Conservation (phyloP, 768 basidiomycete genomes). For the Boletus coccyginus region DNA sequence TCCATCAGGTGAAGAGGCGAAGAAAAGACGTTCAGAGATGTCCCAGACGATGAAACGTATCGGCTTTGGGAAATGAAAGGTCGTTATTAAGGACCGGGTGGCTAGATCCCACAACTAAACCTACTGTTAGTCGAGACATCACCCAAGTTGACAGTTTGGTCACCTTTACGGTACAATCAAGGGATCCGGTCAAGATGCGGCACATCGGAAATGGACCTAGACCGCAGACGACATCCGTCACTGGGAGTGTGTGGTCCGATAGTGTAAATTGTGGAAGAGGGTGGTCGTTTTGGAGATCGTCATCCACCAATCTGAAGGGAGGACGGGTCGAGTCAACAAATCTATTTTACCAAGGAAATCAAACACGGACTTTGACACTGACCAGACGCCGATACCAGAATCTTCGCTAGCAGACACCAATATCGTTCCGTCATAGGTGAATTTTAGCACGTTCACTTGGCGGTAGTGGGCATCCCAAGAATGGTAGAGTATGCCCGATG, state of each 20-base stretch:
- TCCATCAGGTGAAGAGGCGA: slow-evolving; percentile 76
- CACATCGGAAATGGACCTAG: slow-evolving; percentile 75
- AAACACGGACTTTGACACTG: slow-evolving; percentile 69
- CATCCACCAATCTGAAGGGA: slow-evolving; percentile 63
- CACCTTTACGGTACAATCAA: slow-evolving; percentile 93
- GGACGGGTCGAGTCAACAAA: slow-evolving; percentile 10
- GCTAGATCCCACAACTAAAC: slow-evolving; percentile 77
- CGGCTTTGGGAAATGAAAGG: slow-evolving; percentile 82
- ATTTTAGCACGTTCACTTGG: slow-evolving; percentile 75
- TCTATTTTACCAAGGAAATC: slow-evolving; percentile 1
- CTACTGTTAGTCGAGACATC: slow-evolving; percentile 8
- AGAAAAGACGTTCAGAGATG: slow-evolving; percentile 82
- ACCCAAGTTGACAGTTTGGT: slow-evolving; percentile 15
- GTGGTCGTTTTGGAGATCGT: slow-evolving; percentile 69
- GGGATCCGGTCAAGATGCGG: slow-evolving; percentile 74
- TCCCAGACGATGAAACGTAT: slow-evolving; percentile 76
- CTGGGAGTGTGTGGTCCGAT: slow-evolving; percentile 88
- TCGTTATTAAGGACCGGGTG: slow-evolving; percentile 72
- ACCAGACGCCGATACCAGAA: slow-evolving; percentile 87
- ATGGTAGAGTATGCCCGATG: slow-evolving; percentile 91
- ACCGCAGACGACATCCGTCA: slow-evolving; percentile 80
- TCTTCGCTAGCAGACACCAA: slow-evolving; percentile 90
- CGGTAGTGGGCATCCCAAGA: slow-evolving; percentile 98
- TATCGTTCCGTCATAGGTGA: slow-evolving; percentile 77
- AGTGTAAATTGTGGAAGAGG: slow-evolving; percentile 76